phyloP scores from a whole-genome alignment of 2,329 filamentous ascomycete genomes.

The Fusarium sambucinum region DNA sequence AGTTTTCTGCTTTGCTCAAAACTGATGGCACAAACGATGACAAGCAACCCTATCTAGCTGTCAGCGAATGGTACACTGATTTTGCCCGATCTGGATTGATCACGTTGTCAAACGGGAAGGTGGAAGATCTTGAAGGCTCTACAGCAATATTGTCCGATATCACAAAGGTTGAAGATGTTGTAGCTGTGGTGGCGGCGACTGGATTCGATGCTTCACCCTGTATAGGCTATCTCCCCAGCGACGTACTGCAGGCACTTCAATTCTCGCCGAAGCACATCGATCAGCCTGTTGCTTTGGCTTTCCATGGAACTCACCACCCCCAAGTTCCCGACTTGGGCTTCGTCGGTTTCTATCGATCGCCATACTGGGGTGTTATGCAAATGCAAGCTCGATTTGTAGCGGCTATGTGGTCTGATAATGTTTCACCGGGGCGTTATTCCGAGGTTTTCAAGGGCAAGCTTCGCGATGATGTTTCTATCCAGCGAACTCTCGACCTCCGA shows the following conservation, averaged over 20 bases:
- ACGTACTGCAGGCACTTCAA: conserved; percentile 68
- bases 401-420: conserved; percentile 65
- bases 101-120: conserved; percentile 61
- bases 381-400: conserved; percentile 82
- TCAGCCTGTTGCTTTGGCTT: conserved; percentile 75
- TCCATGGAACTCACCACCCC: conserved; percentile 73
- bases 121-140: conserved; percentile 52
- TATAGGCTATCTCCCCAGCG: conserved; percentile 71
- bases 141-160: conserved; percentile 52
- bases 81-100: conserved; percentile 77
- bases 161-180: conserved; percentile 65
- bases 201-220: conserved; percentile 76
- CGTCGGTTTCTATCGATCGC: conserved; percentile 85
- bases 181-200: conserved; percentile 78
- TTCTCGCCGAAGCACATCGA: conserved; percentile 66
- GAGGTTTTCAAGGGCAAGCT: conserved; percentile 57
- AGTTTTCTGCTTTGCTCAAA: conserved; percentile 59
- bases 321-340: conserved; percentile 76
- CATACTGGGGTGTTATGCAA: conserved; percentile 89
- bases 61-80: conserved; percentile 79
- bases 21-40: conserved; percentile 56
- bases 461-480: conserved; percentile 58
- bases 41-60: conserved; percentile 73
- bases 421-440: conserved; percentile 36
- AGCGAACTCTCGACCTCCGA: conserved; percentile 64